Percentiles rank a stretch among this genome's conserved stretches.
Conservation (phyloP, 345 rosid species). For the Camelina neglecta region DNA sequence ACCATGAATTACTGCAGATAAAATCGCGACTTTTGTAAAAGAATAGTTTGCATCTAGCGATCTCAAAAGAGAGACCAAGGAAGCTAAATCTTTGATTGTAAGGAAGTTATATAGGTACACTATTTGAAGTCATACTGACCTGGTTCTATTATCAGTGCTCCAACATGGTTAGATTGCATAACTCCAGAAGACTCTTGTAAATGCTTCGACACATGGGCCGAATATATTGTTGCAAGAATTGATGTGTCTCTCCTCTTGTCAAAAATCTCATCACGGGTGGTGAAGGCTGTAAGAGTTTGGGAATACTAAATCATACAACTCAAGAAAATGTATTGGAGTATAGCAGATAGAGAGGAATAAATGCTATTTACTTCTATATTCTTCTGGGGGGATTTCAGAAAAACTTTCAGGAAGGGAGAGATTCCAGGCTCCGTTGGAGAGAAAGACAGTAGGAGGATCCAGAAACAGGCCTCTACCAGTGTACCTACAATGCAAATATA, state of each 20-base stretch:
- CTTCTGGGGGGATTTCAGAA: conserved; percentile 36
- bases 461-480: conserved; percentile 92
- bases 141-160: conserved; percentile 95
- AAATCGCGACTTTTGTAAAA: not conserved
- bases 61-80: not conserved
- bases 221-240: conserved; percentile 62
- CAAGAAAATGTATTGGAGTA: not conserved
- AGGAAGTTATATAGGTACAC: not conserved
- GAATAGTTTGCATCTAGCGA: conserved; percentile 25
- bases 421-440: conserved; percentile 64
- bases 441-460: conserved; percentile 85
- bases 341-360: not conserved
- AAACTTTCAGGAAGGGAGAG: conserved; percentile 68
- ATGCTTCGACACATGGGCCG: conserved; percentile 62
- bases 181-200: conserved; percentile 49
- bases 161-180: conserved; percentile 50
- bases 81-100: conserved; percentile 6
- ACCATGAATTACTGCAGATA: conserved; percentile 77
- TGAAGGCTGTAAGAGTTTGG: conserved; percentile 58
- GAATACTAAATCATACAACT: conserved; percentile 12
- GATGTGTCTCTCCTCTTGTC: conserved; percentile 67
- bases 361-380: conserved; percentile 53
- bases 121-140: conserved; percentile 44
- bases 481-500: conserved; percentile 59
- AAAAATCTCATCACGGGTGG: conserved; percentile 69